A percentile compares a stretch with the other conserved stretches of the same genome.
Conservation (phyloP, 805 yeast genomes). For the Candida morakotiae region DNA sequence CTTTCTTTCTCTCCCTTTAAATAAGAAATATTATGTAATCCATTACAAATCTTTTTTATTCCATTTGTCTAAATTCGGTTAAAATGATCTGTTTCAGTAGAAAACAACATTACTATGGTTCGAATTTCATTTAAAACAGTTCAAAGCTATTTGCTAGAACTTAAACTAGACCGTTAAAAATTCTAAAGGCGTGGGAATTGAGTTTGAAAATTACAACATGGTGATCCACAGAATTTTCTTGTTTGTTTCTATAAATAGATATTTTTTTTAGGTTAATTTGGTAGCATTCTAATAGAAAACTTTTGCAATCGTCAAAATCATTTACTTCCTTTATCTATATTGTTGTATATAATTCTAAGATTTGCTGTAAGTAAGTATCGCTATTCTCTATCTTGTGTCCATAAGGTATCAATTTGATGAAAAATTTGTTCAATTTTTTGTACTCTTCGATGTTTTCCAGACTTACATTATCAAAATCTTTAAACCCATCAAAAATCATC, state of each 20-base stretch:
- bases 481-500: slow-evolving; percentile 39
- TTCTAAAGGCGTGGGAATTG: too few species aligned
- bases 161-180: too few species aligned
- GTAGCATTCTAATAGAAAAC: neutral
- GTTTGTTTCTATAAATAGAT: neutral
- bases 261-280: neutral
- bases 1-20: neutral
- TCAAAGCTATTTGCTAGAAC: too few species aligned
- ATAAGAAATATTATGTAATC: neutral
- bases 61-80: neutral
- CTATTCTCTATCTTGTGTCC: slow-evolving; percentile 7
- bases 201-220: too few species aligned
- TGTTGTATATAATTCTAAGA: slow-evolving; percentile 12
- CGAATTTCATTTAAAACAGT: too few species aligned
- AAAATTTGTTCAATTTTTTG: slow-evolving; percentile 10
- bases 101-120: too few species aligned
- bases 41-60: neutral
- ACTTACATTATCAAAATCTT: slow-evolving; percentile 3
- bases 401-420: slow-evolving; percentile 17
- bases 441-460: slow-evolving; percentile 6
- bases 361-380: neutral
- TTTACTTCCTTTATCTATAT: neutral
- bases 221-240: too few species aligned
- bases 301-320: neutral
- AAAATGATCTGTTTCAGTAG: neutral